phyloP scores from a whole-genome alignment of 2,329 filamentous ascomycete species.

The Coleophoma crateriformis region DNA sequence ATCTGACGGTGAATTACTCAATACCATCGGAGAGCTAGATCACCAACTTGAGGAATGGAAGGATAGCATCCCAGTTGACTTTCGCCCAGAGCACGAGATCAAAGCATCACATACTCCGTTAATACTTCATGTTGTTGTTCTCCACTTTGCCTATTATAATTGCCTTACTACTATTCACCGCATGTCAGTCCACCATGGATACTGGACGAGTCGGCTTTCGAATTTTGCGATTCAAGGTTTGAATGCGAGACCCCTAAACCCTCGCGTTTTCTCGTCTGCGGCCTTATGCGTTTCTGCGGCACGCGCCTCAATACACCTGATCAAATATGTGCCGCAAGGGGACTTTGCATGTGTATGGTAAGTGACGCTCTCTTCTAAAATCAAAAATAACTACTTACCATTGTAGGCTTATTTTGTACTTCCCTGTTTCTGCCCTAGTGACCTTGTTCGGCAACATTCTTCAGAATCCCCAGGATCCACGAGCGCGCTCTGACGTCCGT shows the following conservation, averaged over 20 bases:
- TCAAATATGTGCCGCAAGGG: conserved; percentile 94
- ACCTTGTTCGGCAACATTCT: conserved; percentile 95
- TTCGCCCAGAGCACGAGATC: conserved; percentile 95
- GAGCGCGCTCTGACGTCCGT: conserved; percentile 81
- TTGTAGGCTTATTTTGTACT: conserved; percentile 81
- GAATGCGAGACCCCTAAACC: conserved; percentile 86
- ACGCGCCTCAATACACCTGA: conserved; percentile 83
- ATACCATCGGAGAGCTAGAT: conserved; percentile 93
- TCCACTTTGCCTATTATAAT: conserved; percentile 98
- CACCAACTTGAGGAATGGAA: conserved; percentile 92
- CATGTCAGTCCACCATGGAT: conserved; percentile 96
- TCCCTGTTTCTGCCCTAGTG: conserved; percentile 89
- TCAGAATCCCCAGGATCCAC: conserved; percentile 86
- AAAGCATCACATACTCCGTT: conserved; percentile 86
- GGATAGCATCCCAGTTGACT: conserved; percentile 89
- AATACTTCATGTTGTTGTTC: conserved; percentile 88
- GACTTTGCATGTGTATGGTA: conserved; percentile 95
- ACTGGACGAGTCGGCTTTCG: conserved; percentile 92
- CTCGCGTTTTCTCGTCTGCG: conserved; percentile 88
- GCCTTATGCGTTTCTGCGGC: conserved; percentile 90
- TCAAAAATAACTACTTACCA: conserved; percentile 22
- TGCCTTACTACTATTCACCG: conserved; percentile 95
- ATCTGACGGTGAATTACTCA: conserved; percentile 85
- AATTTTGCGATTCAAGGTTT: conserved; percentile 94
- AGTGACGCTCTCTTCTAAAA: conserved; percentile 25